phyloP scores from a whole-genome alignment of 1,139 yeast species.

The Taiozyma sp. region DNA sequence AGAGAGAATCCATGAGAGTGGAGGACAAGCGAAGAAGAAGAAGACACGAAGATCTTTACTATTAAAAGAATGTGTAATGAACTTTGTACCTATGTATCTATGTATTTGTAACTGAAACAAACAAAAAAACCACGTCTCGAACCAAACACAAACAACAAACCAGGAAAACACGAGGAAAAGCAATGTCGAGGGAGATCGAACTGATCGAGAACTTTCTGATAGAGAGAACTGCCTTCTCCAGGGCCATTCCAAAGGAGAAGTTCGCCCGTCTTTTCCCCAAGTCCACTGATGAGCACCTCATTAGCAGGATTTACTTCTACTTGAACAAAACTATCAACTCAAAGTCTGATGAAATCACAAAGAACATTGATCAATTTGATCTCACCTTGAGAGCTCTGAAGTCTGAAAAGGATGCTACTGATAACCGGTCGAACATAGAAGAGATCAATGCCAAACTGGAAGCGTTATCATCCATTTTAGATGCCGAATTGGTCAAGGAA shows the following conservation, averaged over 20 bases:
- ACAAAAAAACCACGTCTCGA: neutral
- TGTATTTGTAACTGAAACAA: no score
- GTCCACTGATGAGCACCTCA: slow-evolving; percentile 5
- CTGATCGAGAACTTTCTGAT: slow-evolving; percentile 13
- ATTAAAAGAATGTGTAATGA: neutral
- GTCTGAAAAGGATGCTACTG: neutral
- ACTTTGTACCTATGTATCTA: no score
- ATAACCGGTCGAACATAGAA: neutral
- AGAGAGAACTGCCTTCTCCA: slow-evolving; percentile 11
- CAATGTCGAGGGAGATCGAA: slow-evolving; percentile 16
- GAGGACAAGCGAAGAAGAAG: slow-evolving; percentile 53
- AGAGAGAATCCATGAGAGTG: slow-evolving; percentile 80
- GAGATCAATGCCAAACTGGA: slow-evolving; percentile 5
- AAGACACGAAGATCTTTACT: slow-evolving; percentile 42
- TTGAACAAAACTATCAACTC: slow-evolving; percentile 1
- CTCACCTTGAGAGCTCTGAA: neutral
- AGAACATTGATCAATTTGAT: slow-evolving; percentile 1
- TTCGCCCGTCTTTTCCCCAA: slow-evolving; percentile 14
- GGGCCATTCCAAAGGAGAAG: slow-evolving; percentile 6
- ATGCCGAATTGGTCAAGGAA: neutral
- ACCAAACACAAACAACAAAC: neutral
- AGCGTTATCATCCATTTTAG: slow-evolving; percentile 1
- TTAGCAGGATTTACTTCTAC: slow-evolving; percentile 4
- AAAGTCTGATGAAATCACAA: slow-evolving; percentile 2
- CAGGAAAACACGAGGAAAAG: neutral